Percentiles rank a stretch among this genome's conserved stretches.
These are phyloP conservation scores for Vigna mungo DNA, from an alignment of 306 rosid genomes.

Conservation along the genomic window DNA sequence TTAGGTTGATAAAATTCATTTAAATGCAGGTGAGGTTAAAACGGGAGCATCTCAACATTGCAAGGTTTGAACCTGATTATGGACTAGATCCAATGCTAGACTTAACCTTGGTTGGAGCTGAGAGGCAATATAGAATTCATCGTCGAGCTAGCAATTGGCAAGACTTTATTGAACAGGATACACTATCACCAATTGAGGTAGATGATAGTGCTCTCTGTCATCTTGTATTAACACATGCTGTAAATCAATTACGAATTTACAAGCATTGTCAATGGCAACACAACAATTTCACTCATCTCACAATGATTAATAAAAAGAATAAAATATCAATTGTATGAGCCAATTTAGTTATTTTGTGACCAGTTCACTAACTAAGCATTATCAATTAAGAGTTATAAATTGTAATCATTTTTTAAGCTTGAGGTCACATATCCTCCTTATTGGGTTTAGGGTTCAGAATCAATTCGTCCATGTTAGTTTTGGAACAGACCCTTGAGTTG, in stretches of 20 bases:
- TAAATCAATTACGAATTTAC: background rate
- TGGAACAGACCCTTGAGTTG: constrained; percentile 7
- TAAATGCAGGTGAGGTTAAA: constrained; percentile 83
- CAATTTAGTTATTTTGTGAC: background rate
- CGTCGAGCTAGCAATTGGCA: constrained; percentile 94
- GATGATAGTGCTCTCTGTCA: constrained; percentile 13
- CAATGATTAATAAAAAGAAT: background rate
- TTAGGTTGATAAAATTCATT: constrained; percentile 38
- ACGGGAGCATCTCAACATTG: constrained; percentile 81
- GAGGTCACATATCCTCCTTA: background rate
- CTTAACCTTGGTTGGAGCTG: constrained; percentile 86
- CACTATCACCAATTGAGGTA: constrained; percentile 85
- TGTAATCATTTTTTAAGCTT: constrained; percentile 17
- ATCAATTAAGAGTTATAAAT: background rate
- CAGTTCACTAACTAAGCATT: constrained; percentile 12
- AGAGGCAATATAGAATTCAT: constrained; percentile 85
- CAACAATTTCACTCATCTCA: constrained; percentile 9
- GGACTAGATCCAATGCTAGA: constrained; percentile 96
- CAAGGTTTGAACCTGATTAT: constrained; percentile 91
- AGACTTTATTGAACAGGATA: constrained; percentile 82
- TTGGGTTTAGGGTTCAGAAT: constrained; percentile 1
- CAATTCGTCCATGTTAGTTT: background rate
- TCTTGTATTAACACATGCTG: background rate
- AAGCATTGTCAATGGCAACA: constrained; percentile 3
- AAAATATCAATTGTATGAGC: background rate